Evolutionary conservation across 2,329 filamentous ascomycete genomes (phyloP), one percentile per base, ranked within the genome.

Genomic region (Colletotrichum liriopes): DNA sequence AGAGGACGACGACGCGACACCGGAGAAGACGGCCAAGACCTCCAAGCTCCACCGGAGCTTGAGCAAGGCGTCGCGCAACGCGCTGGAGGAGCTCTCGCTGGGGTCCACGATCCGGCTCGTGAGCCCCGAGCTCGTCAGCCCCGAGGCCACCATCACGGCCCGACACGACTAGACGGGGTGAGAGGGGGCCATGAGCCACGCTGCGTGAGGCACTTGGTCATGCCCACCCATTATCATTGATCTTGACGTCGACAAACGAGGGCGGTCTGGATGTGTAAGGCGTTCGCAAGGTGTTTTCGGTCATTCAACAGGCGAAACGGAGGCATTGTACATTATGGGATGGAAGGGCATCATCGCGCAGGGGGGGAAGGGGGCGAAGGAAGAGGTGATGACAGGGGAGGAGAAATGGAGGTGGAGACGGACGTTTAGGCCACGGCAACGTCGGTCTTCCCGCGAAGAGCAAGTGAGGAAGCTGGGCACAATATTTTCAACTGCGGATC

Each of bases 51-150:
- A 61, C 45, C 58, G 63, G 29, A 74, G 72, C 49, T 59, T 71
- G 9, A 65, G 64, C 68, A 74, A 73, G 71, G 73, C 73, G 7
- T 73, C 73, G 14, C 73, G 72, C 35, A 72, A 74, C 18, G 73
- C 72, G 8, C 43, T 74, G 65, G 73, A 74, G 32, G 49, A 74
- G 35, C 68, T 73, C 23, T 73, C 71, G 7, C 37, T 49, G 20
- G 65, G 43, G n/a, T 72, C 73, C 20, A 67, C 67, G 8, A 74
- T 74, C 43, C 70, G 73, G 18, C 47, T 74, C 23, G 73, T 74
- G n/a, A 73, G 71, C 26, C 73, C 73, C 5, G 70, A 74, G 52
- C 60, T 71, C 37, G 63, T 61, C 41, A 72, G 54, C 59, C 60
- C 71, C 16, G 47, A 60, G 29, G 65, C 60, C 35, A 70, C 72